Base-by-base conservation (phyloP, 2,329 filamentous ascomycete genomes). In the Orbilia brochopaga region DNA sequence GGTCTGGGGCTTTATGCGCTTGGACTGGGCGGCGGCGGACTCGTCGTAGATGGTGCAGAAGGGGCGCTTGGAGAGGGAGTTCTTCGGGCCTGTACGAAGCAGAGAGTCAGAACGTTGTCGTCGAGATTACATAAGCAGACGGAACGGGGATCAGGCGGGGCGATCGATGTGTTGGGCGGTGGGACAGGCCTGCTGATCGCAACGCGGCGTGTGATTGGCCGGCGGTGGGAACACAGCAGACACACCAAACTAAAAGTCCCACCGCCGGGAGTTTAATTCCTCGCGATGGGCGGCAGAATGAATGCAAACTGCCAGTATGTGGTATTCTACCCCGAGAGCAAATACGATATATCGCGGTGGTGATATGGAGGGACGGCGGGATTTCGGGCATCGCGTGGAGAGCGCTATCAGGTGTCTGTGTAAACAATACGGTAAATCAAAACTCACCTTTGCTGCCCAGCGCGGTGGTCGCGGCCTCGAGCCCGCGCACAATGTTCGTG, bases 41-140 rank as follows among this genome's bases (percentile, higher is more conserved):
- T 70, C 66, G 59, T 70, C 66, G 54, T 70, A 64, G 59, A 70
- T 70, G 35, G 66, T 59, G 59, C 44, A 64, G 66, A 70, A 64
- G 46, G 66, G 44, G 15, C 66, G 66, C 46, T 70, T 70, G 37
- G 53, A 37, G 54, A 48, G 42, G 30, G 46, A 8, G 32, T 7
- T 15, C 11, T 30, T 40, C n/a, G 32, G 58, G 54, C 48, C 58
- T 58, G 19, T 23, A 19, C 11, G 23, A 24, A 19, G 23, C 19
- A 17, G 35, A 52, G 15, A 56, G 65, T 62, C 19, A 69, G 57
- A 57, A 58, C 50, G 44, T 44, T 21, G 44, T 6, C 6, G 27
- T 42, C 15, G 8, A n/a, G 7, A 4, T 54, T 19, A 17, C 35
- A 24, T 60, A 60, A 40, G 13, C 32, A 53, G 48, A 42, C 32